Percentiles rank a stretch among this genome's conserved stretches.
phyloP scores from a whole-genome alignment of 2,329 filamentous ascomycete genomes.

The Geosmithia morbida region DNA sequence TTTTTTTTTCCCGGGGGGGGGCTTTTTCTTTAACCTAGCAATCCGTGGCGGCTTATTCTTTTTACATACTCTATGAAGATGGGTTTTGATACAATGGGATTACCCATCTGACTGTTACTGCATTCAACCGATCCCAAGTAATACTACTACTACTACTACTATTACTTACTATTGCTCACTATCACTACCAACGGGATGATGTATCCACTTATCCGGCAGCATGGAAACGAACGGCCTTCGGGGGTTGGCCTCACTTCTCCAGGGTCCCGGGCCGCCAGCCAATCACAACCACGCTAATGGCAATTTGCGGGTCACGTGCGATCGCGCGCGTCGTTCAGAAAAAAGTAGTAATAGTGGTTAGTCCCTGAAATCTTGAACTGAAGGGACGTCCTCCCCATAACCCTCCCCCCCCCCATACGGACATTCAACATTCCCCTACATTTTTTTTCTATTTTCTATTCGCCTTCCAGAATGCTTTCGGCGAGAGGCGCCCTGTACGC shows the following conservation, averaged over 20 bases:
- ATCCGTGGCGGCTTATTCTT: neutral
- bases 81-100: neutral
- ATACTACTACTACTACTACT: too few relatives aligned
- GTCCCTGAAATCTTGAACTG: neutral
- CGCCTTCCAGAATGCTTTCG: conserved; percentile 16
- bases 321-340: conserved; percentile 2
- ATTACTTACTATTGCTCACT: too few relatives aligned
- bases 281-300: neutral
- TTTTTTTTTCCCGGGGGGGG: neutral
- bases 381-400: neutral
- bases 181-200: neutral
- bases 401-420: neutral
- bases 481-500: conserved; percentile 16
- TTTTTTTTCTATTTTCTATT: too few relatives aligned
- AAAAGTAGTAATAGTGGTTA: conserved; percentile 1
- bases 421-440: too few relatives aligned
- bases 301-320: conserved; percentile 2
- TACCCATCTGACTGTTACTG: neutral
- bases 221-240: neutral
- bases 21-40: neutral
- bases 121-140: too few relatives aligned
- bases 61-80: neutral
- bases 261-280: neutral
- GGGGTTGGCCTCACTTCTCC: neutral
- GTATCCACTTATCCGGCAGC: neutral